Evolutionary conservation across 164 flowering plant species (phyloP), one percentile per base, ranked within the genome.

Genomic region (Kingdonia uniflora): DNA sequence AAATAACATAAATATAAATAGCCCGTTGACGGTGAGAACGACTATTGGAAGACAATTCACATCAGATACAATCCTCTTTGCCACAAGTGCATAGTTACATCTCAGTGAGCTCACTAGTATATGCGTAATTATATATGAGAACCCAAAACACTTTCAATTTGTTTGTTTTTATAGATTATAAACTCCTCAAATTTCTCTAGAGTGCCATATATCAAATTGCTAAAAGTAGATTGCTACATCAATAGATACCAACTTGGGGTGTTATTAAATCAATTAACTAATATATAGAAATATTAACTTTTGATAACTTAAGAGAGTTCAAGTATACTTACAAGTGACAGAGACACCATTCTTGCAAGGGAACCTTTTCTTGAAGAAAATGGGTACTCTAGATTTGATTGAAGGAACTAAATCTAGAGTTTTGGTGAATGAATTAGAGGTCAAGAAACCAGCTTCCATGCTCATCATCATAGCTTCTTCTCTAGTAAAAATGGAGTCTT

Each of bases 361-460:
- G 22, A 55, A 47, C 12, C 51, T 61, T 49, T 55, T 67, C 61
- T 54, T 71, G 22, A 59, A 29, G 47, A 33, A 41, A 35, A 46
- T 26, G n/a, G 59, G 16, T 1, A 22, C 8, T 60, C 63, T 69
- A 17, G 70, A 43, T 67, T 68, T 71, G 57, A 70, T 44, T 2
- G 67, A 66, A 19, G 75, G 73, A 25, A 35, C 19, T 24, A 63
- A 54, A 17, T 76, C 73, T 14, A 54, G 33, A 54, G 67, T 56
- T 26, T 69, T 67, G 41, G 68, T 42, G 63, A 79, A 71, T 37
- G 88, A 71, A 43, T 67, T 79, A 26, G 87, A 69, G 5, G 71
- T 66, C 35, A 78, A 58, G 58, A 74, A 74, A 59, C 80, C 72
- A 71, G 91, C 80, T 50, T 81, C 88, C 84, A 81, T 76, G 24